phyloP scores from a whole-genome alignment of 108 stramenopile genomes.

The Cyclostephanos tholiformis region DNA sequence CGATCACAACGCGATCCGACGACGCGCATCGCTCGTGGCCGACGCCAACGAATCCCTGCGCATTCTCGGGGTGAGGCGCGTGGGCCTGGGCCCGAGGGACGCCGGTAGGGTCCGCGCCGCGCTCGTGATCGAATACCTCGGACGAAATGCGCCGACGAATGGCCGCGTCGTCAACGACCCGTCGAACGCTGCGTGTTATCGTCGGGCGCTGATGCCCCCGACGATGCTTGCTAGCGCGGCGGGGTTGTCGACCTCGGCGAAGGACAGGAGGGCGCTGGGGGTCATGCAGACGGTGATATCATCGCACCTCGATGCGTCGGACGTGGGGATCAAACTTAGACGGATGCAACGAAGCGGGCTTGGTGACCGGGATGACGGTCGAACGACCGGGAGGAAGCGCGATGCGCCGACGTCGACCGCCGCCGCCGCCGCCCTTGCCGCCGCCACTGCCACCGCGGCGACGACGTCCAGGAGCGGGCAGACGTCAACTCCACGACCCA shows the following conservation, averaged over 20 bases:
- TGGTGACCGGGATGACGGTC: neutral
- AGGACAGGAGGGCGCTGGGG: slow-evolving; percentile 27
- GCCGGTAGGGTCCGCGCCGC: slow-evolving; percentile 18
- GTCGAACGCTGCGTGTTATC: slow-evolving; percentile 10
- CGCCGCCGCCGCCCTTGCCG: neutral
- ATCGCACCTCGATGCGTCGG: slow-evolving; percentile 20
- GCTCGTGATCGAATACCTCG: slow-evolving; percentile 36
- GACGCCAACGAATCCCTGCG: slow-evolving; percentile 27
- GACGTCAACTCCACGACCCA: neutral
- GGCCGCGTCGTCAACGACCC: neutral
- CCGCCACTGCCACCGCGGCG: no score
- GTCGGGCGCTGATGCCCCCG: slow-evolving; percentile 20
- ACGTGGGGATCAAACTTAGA: neutral
- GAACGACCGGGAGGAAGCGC: slow-evolving; percentile 7
- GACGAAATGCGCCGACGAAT: slow-evolving; percentile 14
- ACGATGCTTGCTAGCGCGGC: neutral
- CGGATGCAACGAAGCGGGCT: neutral
- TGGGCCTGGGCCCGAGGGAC: neutral
- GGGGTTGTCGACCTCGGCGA: neutral
- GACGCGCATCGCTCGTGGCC: slow-evolving; percentile 19
- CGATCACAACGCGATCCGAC: slow-evolving; percentile 7
- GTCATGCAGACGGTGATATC: slow-evolving; percentile 34
- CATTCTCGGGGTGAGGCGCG: slow-evolving; percentile 12
- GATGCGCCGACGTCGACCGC: neutral
- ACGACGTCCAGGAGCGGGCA: neutral